Conservation (phyloP, 805 yeast genomes). For the Yarrowia sp. region DNA sequence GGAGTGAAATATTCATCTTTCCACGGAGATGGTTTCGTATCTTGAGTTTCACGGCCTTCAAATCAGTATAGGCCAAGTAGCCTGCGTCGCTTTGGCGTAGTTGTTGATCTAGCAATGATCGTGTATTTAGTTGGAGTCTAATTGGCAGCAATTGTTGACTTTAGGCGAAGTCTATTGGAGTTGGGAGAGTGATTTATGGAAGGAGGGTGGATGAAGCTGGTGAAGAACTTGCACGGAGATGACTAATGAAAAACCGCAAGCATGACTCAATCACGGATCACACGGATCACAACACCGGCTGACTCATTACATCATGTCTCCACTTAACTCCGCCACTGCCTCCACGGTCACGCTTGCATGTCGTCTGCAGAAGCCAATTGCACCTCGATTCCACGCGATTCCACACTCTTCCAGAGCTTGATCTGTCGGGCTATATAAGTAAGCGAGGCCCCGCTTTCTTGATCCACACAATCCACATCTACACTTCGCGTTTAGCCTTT, state of each 20-base stretch:
- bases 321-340: not conserved
- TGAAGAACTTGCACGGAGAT: no score
- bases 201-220: no score
- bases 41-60: no score
- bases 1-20: no score
- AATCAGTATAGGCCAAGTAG: no score
- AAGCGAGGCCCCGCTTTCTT: not conserved
- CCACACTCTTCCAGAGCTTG: slow-evolving; percentile 9
- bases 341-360: slow-evolving; percentile 8
- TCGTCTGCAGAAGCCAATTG: not conserved
- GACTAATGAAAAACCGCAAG: no score
- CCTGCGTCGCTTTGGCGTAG: no score
- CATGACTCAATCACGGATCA: not conserved
- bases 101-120: not conserved
- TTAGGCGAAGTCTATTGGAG: not conserved
- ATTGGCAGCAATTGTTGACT: not conserved
- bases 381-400: slow-evolving; percentile 8
- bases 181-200: no score
- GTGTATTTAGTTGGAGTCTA: not conserved
- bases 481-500: no score
- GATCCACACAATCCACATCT: not conserved
- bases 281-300: no score
- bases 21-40: no score
- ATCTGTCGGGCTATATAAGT: not conserved
- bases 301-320: not conserved